Percentiles rank a stretch among this genome's conserved stretches.
Evolutionary conservation across 2,329 filamentous ascomycete genomes (phyloP).

Genomic region (Monosporascus cannonballus): DNA sequence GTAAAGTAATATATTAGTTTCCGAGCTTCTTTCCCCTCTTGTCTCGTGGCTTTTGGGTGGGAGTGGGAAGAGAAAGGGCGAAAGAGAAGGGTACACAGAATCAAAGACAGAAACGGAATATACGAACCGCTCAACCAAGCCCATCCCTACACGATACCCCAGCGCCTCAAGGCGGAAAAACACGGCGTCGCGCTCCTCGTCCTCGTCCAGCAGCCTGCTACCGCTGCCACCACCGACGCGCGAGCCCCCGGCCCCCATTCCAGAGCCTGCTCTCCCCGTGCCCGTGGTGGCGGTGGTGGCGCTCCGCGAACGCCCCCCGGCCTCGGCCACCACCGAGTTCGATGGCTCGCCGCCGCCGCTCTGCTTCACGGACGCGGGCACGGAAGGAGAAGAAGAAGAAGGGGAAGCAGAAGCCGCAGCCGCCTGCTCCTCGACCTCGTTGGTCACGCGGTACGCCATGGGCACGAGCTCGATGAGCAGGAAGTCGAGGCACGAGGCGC

Average conservation of each 20-base stretch:
- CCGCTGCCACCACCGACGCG: not conserved
- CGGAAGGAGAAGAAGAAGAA: conserved; percentile 10
- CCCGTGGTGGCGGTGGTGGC: conserved; percentile 3
- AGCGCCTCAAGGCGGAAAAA: conserved; percentile 77
- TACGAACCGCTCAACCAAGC: conserved; percentile 78
- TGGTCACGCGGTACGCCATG: conserved; percentile 79
- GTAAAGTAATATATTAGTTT: too few species aligned
- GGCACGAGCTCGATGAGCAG: conserved; percentile 95
- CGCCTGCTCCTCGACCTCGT: conserved; percentile 52
- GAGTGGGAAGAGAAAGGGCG: not conserved
- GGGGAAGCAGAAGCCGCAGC: conserved; percentile 20
- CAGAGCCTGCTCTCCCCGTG: not conserved
- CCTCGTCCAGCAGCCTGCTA: conserved; percentile 54
- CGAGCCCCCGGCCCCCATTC: too few species aligned
- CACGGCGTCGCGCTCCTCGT: conserved; percentile 78
- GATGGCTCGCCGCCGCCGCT: too few species aligned
- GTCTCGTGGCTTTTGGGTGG: not conserved
- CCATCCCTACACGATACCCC: conserved; percentile 88
- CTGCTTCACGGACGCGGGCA: conserved; percentile 5
- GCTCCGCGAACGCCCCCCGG: not conserved
- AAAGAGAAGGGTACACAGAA: not conserved
- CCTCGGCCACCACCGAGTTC: too few species aligned
- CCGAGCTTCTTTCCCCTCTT: not conserved
- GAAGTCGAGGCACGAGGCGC: conserved; percentile 83
- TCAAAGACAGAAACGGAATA: conserved; percentile 2